Conservation (phyloP, 257 asterid species). For the Salvia splendens region DNA sequence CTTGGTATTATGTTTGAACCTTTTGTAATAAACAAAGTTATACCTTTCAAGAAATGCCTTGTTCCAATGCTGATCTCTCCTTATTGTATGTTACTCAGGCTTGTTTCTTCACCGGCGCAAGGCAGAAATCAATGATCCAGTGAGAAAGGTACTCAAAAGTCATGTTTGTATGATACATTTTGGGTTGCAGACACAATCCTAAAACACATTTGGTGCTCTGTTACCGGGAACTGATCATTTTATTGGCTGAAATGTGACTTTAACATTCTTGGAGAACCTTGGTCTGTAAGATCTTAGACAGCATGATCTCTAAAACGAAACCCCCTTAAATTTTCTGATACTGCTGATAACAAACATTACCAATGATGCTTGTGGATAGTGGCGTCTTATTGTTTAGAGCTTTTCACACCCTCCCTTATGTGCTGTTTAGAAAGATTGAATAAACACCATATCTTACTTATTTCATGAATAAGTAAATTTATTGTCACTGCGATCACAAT, state of each 20-base stretch:
- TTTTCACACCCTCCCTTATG: neutral
- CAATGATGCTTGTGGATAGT: neutral
- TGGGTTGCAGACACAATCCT: conserved; percentile 24
- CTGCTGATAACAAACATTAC: neutral
- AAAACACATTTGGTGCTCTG: neutral
- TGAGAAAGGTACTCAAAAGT: conserved; percentile 58
- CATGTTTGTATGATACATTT: conserved; percentile 7
- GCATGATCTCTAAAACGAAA: neutral
- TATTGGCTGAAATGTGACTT: neutral
- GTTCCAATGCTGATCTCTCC: conserved; percentile 17
- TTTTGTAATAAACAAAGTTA: neutral
- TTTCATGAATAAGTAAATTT: neutral
- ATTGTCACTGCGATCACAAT: neutral
- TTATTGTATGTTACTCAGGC: conserved; percentile 52
- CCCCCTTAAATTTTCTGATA: neutral
- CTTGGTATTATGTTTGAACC: conserved; percentile 59
- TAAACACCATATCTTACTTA: neutral
- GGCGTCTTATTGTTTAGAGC: neutral
- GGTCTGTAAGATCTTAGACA: neutral
- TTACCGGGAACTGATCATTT: neutral
- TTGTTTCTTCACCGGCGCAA: conserved; percentile 94
- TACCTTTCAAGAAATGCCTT: conserved; percentile 2
- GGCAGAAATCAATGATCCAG: conserved; percentile 81
- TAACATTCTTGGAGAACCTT: neutral
- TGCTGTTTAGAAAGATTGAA: conserved; percentile 5